Base-by-base conservation (phyloP, 352 stramenopile genomes). In the Phytophthora tentaculata region DNA sequence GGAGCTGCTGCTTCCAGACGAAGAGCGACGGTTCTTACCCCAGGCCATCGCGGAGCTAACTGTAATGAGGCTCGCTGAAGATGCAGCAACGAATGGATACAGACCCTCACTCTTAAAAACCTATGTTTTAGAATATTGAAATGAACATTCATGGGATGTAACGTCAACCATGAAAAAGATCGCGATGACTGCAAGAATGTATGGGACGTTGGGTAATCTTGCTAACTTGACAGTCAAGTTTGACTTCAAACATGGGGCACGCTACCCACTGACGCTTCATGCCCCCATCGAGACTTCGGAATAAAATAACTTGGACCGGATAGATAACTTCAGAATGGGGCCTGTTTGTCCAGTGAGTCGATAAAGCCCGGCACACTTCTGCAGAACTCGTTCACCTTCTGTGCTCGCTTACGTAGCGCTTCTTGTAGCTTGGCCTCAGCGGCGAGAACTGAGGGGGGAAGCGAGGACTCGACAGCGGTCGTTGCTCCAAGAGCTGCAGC, bases 371-470 rank as follows among this genome's bases (percentile, higher is more conserved):
- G 73, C 1, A 81, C 51, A 22, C 64, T 79, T 23, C 61, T 58
- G 32, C 54, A 50, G 63, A 80, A 80, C 44, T 73, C 67, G n/a
- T 64, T 26, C 20, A 77, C n/a, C 55, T 66, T 66, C 22, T 71
- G 44, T 19, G 55, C 67, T 17, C 78, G 75, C 35, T 69, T 56
- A 19, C 51, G 53, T 10, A 86, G 37, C 35, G 75, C 58, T 50
- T 79, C 63, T 24, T 70, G 78, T 10, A 86, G 41, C 32, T 77
- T 74, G 12, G 24, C 32, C 54, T 84, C 78, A 0, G 66, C 52
- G 14, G 35, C 56, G 5, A 60, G n/a, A 4, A 83, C 71, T 28
- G 32, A 23, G 14, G 56, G 51, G 1, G 78, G 67, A 14, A 84
- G 22, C 20, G 75, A 64, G 29, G 64, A 48, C 16, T 81, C 70